Percentiles rank a stretch among this genome's conserved stretches.
Evolutionary conservation across 2,329 filamentous ascomycete species (phyloP).

Genomic region (Thielaviopsis cerberus): DNA sequence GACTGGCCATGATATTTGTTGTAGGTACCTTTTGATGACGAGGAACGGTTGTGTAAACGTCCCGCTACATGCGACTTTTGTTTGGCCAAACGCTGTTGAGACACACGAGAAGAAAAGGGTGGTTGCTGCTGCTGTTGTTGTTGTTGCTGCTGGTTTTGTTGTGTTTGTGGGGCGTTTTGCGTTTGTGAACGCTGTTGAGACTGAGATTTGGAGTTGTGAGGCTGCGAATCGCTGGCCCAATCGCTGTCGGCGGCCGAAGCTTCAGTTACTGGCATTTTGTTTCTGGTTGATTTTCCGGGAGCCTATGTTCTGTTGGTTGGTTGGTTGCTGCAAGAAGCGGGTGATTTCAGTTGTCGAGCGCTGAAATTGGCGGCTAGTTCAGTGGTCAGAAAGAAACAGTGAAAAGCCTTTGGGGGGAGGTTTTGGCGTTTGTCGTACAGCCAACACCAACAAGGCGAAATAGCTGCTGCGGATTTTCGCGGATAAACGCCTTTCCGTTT

Average conservation of each 20-base stretch:
- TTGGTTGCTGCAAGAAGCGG: not conserved
- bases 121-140: not conserved
- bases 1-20: slow-evolving; percentile 7
- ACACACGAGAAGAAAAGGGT: slow-evolving; percentile 5
- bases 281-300: not conserved
- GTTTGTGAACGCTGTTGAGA: not conserved
- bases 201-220: slow-evolving; percentile 4
- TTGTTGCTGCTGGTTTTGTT: not conserved
- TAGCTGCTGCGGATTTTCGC: no score
- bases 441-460: no score
- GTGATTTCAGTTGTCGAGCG: no score
- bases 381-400: not conserved
- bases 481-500: no score
- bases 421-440: no score
- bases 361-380: not conserved
- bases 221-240: not conserved
- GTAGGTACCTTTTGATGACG: slow-evolving; percentile 10
- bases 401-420: not conserved
- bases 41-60: slow-evolving; percentile 9
- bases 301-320: not conserved
- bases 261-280: not conserved
- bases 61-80: slow-evolving; percentile 10
- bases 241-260: not conserved
- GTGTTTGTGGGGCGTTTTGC: not conserved
- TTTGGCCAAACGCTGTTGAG: slow-evolving; percentile 10